Base-by-base conservation (phyloP, 2,329 filamentous ascomycete genomes). In the Neurospora sp. region DNA sequence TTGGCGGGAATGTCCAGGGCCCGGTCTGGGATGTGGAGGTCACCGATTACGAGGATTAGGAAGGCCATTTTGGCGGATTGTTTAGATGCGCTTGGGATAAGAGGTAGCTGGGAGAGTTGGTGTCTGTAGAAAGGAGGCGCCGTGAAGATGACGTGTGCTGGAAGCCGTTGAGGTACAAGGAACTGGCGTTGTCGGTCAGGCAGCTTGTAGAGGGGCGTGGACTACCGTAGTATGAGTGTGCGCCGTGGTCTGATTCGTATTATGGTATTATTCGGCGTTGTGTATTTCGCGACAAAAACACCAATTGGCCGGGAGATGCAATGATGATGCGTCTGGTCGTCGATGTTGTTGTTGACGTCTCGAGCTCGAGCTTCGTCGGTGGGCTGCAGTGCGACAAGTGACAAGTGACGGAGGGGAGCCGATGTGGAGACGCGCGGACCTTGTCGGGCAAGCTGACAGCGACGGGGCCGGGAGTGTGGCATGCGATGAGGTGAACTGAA, bases 21-120 rank as follows among this genome's bases (percentile, higher is more conserved):
- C 79, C 93, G 87, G 81, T 97, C 93, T 76, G 93, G 93, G 82
- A 97, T 97, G 83, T 97, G 93, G 69, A 97, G 88, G 83, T 97
- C 93, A 80, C 93, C 93, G 76, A 97, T 92, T 78, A 96, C 92
- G 79, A 97, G 88, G 78, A 97, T 93, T 75, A 97, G 86, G 82
- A 95, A 92, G 74, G 93, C 92, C 84, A 95, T 93, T 85, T 88
- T 91, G 70, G 69, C 33, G 36, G 68, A n/a, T 8, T 46, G 17
- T 23, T 6, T 41, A 3, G 67, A 37, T 28, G 41, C n/a, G n/a
- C 41, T 19, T 46, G 41, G 17, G 6, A n/a, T n/a, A 41, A 3
- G 8, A 41, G 40, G 40, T 41, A 17, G 40, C 40, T 41, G 40
- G 8, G 41, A 43, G 11, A 10, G n/a, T 43, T 17, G 40, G 1